Percentiles rank a stretch among this genome's conserved stretches.
Evolutionary conservation across 768 basidiomycete genomes (phyloP).

Genomic region (Podaxis sp.): DNA sequence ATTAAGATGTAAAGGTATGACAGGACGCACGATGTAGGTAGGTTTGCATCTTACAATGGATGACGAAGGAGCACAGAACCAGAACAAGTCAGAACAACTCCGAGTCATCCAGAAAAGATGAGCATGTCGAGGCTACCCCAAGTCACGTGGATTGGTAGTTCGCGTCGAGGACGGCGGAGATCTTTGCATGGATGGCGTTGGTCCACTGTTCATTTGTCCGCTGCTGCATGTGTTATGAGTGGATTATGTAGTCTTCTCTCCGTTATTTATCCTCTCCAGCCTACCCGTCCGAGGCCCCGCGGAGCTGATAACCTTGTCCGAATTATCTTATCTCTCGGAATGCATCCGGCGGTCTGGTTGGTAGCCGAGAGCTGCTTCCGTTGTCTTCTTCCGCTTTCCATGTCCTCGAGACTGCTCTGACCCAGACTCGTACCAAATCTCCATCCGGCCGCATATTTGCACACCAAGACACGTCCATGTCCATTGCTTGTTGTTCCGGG

Average conservation of each 20-base stretch:
- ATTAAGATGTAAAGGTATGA: conserved; percentile 12
- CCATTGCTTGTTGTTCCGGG: not conserved
- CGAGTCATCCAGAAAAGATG: too few relatives aligned
- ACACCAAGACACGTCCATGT: not conserved
- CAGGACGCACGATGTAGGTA: conserved; percentile 62
- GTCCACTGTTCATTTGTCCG: conserved; percentile 35
- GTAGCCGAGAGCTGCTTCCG: not conserved
- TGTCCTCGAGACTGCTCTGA: not conserved
- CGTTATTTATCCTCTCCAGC: not conserved
- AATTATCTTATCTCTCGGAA: not conserved
- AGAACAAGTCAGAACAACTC: too few relatives aligned
- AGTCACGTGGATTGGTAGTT: too few relatives aligned
- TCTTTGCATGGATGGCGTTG: conserved; percentile 27
- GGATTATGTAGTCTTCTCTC: not conserved
- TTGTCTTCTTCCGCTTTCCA: not conserved
- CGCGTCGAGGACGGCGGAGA: conserved; percentile 26
- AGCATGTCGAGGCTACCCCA: too few relatives aligned
- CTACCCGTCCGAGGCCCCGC: not conserved
- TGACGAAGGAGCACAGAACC: too few relatives aligned
- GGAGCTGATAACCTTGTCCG: not conserved
- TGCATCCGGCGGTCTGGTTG: not conserved
- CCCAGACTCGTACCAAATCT: not conserved
- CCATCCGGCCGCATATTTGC: not conserved
- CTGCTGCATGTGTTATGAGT: conserved; percentile 1
- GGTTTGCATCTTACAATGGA: conserved; percentile 77